Evolutionary conservation across 495 filamentous ascomycete species (phyloP).

Genomic region (Hypomontagnella monticulosa): DNA sequence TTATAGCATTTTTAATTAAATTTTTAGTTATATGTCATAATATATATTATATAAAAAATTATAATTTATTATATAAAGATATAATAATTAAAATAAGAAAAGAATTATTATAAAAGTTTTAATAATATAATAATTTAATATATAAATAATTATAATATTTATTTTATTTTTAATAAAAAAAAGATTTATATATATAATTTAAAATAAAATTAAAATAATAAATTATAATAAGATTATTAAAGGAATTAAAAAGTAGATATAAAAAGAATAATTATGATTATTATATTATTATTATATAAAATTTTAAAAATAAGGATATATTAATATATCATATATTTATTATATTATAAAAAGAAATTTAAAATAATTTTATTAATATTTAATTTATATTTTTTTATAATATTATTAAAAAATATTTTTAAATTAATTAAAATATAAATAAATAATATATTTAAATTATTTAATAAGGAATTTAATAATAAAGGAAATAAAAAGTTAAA

Average conservation of each 20-base stretch:
- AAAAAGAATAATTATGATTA: not conserved
- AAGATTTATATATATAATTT: not conserved
- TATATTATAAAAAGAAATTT: not conserved
- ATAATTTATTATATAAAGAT: not conserved
- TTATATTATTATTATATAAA: not conserved
- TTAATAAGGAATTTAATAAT: not conserved
- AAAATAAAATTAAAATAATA: not conserved
- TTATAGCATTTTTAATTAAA: not conserved
- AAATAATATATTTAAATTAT: not conserved
- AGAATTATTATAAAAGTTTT: not conserved
- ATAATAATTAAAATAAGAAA: slow-evolving; percentile 2
- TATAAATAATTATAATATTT: not conserved
- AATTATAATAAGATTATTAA: not conserved
- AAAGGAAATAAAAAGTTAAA: not conserved
- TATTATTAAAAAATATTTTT: not conserved
- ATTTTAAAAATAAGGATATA: not conserved
- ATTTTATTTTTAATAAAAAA: not conserved
- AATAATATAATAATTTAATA: not conserved
- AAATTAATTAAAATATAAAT: not conserved
- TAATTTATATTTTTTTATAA: not conserved
- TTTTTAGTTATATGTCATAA: not conserved
- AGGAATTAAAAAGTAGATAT: not conserved
- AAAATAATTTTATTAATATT: not conserved
- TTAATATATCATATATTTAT: not conserved
- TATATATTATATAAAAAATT: not conserved